phyloP scores from a whole-genome alignment of 1,139 yeast species.

The Kazachstania sp. region DNA sequence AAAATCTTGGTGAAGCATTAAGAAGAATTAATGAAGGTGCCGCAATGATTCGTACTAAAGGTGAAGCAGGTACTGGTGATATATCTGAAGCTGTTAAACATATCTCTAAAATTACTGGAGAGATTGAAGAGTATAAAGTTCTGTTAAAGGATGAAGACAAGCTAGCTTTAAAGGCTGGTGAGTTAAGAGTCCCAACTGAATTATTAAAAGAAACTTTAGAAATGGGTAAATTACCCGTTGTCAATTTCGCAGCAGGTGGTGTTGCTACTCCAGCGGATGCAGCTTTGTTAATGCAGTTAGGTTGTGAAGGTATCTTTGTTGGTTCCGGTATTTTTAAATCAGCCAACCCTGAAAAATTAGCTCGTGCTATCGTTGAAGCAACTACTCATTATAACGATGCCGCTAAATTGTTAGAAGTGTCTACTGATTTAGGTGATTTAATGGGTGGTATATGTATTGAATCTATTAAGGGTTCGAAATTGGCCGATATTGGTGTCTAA shows the following conservation, averaged over 20 bases:
- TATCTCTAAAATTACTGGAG: conserved; percentile 49
- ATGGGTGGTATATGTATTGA: conserved; percentile 26
- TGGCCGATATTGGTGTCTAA: conserved; percentile 26
- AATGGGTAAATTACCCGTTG: conserved; percentile 67
- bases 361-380: conserved; percentile 74
- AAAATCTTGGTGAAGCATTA: conserved; percentile 75
- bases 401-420: conserved; percentile 53
- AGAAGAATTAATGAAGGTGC: conserved; percentile 80
- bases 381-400: conserved; percentile 70
- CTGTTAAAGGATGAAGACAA: conserved; percentile 42
- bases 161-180: conserved; percentile 45
- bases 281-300: conserved; percentile 80
- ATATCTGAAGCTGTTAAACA: conserved; percentile 81
- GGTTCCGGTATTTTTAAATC: conserved; percentile 80
- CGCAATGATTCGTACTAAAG: conserved; percentile 81
- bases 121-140: conserved; percentile 36
- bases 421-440: conserved; percentile 57
- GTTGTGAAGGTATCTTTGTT: conserved; percentile 87
- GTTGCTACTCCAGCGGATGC: conserved; percentile 89
- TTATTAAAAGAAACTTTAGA: conserved; percentile 45
- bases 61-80: conserved; percentile 89
- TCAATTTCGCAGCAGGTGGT: conserved; percentile 87
- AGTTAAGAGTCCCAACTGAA: conserved; percentile 52
- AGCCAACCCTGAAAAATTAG: conserved; percentile 61
- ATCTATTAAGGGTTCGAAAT: conserved; percentile 16